Percentiles rank a stretch among this genome's conserved stretches.
Evolutionary conservation across 495 filamentous ascomycete species (phyloP).

Genomic region (Penicillium lagena): DNA sequence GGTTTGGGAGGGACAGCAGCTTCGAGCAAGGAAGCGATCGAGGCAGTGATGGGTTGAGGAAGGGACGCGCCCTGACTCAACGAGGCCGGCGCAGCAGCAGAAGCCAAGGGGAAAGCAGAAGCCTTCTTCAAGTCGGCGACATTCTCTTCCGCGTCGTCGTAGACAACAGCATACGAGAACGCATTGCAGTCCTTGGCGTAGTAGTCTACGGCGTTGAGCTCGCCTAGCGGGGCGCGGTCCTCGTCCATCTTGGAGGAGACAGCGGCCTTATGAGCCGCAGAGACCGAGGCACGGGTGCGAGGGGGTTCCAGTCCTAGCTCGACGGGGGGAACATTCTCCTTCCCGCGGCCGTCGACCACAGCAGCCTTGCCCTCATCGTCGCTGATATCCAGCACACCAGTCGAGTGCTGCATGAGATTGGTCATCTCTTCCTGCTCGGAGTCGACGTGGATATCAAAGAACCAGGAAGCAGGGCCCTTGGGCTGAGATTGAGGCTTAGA

Average conservation of each 20-base stretch:
- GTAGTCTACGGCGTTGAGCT: conserved; percentile 67
- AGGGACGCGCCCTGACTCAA: conserved; percentile 2
- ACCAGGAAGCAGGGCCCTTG: conserved; percentile 62
- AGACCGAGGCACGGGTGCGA: conserved; percentile 17
- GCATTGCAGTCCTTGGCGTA: conserved; percentile 63
- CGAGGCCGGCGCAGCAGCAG: conserved; percentile 1
- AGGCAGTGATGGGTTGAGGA: conserved; percentile 7
- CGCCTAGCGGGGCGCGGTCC: conserved; percentile 60
- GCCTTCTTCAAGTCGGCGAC: conserved; percentile 13
- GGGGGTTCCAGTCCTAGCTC: conserved; percentile 30
- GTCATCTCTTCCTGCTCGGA: conserved; percentile 80
- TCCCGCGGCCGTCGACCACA: conserved; percentile 53
- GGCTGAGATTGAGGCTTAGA: conserved; percentile 17
- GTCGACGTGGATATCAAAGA: conserved; percentile 94
- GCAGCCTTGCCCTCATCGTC: conserved; percentile 43
- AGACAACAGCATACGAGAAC: conserved; percentile 50
- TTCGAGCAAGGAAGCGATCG: conserved; percentile 29
- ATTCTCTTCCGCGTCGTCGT: conserved; percentile 46
- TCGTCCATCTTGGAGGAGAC: conserved; percentile 37
- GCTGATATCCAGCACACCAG: conserved; percentile 76
- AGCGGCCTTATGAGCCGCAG: conserved; percentile 15
- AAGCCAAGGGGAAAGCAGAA: neutral
- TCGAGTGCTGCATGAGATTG: conserved; percentile 86
- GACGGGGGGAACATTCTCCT: conserved; percentile 77
- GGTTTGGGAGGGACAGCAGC: conserved; percentile 10